Evolutionary conservation across 768 basidiomycete genomes (phyloP), one percentile per base, ranked within the genome.

Genomic region (Auricularia auricula-judae): DNA sequence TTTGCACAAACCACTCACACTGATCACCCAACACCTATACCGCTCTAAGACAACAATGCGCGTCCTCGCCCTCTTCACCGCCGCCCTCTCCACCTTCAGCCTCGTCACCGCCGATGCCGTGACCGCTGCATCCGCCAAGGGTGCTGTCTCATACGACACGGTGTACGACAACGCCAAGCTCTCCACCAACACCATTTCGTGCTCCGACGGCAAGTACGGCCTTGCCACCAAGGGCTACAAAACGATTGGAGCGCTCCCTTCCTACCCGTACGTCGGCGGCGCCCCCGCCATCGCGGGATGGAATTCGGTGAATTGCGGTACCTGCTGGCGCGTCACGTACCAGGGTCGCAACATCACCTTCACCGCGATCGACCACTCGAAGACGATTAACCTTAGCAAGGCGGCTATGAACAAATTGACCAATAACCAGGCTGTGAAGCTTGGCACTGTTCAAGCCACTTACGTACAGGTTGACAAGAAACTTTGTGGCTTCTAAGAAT

Each of bases 191-290:
- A 72, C 68, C 2, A 78, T 82, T 44, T 75, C 79, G 1, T 85
- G 84, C 74, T 82, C 81, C 1, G 74, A 82, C 67, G 85, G 85
- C 7, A 65, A 72, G 29, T 74, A 84, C 63, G 85, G 85, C 14
- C 74, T 87, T 23, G 39, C 78, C 12, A 76, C 78, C 2, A 73
- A 71, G 44, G 36, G 72, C 59, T 21, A 61, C 64, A 35, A 64
- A 34, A 67, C 59, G 16, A 62, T 72, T 23, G 60, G 51, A 18
- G 66, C 67, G 23, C 53, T 69, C 3, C 21, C 58, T 23, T 33
- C 23, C 2, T 34, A 34, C 35, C 29, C 7, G 16, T 36, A 61
- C 34, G 43, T 61, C 14, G 61, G 61, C 2, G 61, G 61, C 34
- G 61, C 61, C 11, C 18, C 10, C 21, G 61, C 34, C 34, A 35